These are phyloP conservation scores for Microdochium nivale DNA, from an alignment of 2,329 filamentous ascomycete species.

Conservation along the genomic window DNA sequence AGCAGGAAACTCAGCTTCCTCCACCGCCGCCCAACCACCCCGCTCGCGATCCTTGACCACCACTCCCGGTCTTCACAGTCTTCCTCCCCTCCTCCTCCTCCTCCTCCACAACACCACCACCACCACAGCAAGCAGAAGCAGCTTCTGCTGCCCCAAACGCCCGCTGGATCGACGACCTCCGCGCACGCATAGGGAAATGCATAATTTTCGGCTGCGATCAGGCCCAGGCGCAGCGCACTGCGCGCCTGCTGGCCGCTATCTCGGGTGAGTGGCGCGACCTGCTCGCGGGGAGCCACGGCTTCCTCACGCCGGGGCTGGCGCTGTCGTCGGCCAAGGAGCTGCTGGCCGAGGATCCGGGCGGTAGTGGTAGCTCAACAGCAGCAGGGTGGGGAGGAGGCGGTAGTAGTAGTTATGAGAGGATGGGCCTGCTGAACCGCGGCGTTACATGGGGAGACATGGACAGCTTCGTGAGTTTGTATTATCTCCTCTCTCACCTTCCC, in stretches of 20 bases:
- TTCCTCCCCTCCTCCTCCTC: too few species aligned
- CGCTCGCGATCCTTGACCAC: too few species aligned
- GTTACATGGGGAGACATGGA: constrained; percentile 64
- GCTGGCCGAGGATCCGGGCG: background rate
- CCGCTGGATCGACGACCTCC: constrained; percentile 64
- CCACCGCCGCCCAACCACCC: too few species aligned
- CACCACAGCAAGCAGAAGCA: background rate
- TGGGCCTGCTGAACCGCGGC: constrained; percentile 14
- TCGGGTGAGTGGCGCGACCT: constrained; percentile 54
- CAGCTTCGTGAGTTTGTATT: constrained; percentile 26
- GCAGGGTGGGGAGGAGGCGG: background rate
- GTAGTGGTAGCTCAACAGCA: background rate
- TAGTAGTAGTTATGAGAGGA: background rate
- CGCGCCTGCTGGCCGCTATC: constrained; percentile 48
- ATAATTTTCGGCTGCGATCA: constrained; percentile 62
- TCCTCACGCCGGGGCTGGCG: constrained; percentile 11
- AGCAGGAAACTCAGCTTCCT: too few species aligned
- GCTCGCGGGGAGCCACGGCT: constrained; percentile 16
- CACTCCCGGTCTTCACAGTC: too few species aligned
- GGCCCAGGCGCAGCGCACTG: constrained; percentile 48
- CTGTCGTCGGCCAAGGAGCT: background rate
- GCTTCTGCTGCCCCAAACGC: constrained; percentile 27
- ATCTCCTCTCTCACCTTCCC: background rate
- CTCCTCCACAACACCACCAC: constrained; percentile 5
- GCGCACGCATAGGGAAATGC: constrained; percentile 62